These are phyloP conservation scores for Macrolepiota albuminosa DNA, from an alignment of 768 basidiomycete genomes.

Conservation along the genomic window DNA sequence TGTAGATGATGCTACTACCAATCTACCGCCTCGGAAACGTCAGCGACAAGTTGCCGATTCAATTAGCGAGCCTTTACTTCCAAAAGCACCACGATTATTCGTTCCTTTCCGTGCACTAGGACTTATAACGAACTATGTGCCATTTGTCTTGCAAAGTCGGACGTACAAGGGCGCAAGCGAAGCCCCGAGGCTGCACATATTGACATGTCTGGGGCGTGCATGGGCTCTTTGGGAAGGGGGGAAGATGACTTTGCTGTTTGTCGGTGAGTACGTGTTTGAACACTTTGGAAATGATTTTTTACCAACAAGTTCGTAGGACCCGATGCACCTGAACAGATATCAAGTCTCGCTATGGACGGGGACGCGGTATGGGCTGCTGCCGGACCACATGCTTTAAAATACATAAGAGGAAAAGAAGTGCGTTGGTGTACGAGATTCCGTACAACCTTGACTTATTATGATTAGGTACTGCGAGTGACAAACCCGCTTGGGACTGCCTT, in stretches of 20 bases:
- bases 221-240: conserved; percentile 98
- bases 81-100: conserved; percentile 56
- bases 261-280: conserved; percentile 57
- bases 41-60: conserved; percentile 31
- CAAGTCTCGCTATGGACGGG: conserved; percentile 75
- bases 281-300: background rate
- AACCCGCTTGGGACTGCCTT: conserved; percentile 64
- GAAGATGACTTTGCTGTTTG: conserved; percentile 89
- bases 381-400: conserved; percentile 67
- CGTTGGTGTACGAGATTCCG: conserved; percentile 5
- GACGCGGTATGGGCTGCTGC: conserved; percentile 83
- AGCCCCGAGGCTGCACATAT: conserved; percentile 75
- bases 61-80: conserved; percentile 11
- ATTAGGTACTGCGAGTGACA: conserved; percentile 49
- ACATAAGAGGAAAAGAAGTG: conserved; percentile 86
- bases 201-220: conserved; percentile 82
- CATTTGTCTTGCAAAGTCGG: conserved; percentile 83
- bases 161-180: conserved; percentile 81
- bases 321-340: conserved; percentile 70
- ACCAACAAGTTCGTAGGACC: conserved; percentile 53
- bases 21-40: conserved; percentile 48
- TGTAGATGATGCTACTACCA: conserved; percentile 18
- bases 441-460: conserved; percentile 4
- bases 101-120: conserved; percentile 96
- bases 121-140: conserved; percentile 85